Conservation (phyloP, 306 rosid species). For the Notholithocarpus densiflorus region DNA sequence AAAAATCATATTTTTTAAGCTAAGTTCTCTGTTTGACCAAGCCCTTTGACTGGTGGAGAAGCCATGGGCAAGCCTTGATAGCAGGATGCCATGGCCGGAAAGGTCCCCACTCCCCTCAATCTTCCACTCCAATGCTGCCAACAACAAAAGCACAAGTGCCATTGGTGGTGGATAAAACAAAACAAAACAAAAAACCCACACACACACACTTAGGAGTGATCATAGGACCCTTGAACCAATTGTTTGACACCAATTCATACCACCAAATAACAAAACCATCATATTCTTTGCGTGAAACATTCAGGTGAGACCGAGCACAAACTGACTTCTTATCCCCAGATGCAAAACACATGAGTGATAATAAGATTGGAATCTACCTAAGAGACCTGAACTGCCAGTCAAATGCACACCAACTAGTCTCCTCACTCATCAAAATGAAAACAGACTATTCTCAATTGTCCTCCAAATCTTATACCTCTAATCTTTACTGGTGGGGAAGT, state of each 20-base stretch:
- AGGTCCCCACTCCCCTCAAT: too few relatives aligned
- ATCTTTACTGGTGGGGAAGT: slow-evolving; percentile 14
- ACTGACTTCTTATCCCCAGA: slow-evolving; percentile 66
- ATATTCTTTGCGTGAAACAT: slow-evolving; percentile 61
- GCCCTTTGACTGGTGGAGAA: too few relatives aligned
- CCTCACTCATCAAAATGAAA: slow-evolving; percentile 65
- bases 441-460: slow-evolving; percentile 63
- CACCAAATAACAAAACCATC: slow-evolving; percentile 60
- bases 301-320: slow-evolving; percentile 68
- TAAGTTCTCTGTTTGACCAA: too few relatives aligned
- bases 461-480: slow-evolving; percentile 48
- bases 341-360: slow-evolving; percentile 50
- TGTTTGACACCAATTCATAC: slow-evolving; percentile 40
- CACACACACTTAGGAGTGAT: slow-evolving; percentile 60
- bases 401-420: slow-evolving; percentile 66
- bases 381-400: slow-evolving; percentile 49
- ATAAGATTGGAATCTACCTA: slow-evolving; percentile 53
- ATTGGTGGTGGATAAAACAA: slow-evolving; percentile 48
- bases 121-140: slow-evolving; percentile 54
- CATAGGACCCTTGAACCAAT: slow-evolving; percentile 77
- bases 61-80: too few relatives aligned
- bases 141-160: slow-evolving; percentile 62
- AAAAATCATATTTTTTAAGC: too few relatives aligned
- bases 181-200: slow-evolving; percentile 3
- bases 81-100: too few relatives aligned